Conservation (phyloP, 2,329 filamentous ascomycete genomes). For the Cytospora mali region DNA sequence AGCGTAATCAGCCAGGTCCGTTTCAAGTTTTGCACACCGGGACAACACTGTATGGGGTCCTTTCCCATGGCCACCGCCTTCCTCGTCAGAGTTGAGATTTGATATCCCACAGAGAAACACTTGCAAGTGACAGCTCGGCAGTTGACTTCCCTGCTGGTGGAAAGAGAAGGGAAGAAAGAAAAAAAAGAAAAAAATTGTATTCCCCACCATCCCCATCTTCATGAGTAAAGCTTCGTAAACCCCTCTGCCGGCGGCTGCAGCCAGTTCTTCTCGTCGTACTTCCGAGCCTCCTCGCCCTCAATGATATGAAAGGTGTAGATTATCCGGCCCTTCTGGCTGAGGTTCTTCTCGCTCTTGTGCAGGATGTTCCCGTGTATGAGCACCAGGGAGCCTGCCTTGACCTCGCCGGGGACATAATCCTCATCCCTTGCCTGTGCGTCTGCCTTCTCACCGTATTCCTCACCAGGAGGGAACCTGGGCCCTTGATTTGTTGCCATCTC, state of each 20-base stretch:
- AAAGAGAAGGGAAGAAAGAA: too few relatives aligned
- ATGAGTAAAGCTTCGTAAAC: conserved; percentile 69
- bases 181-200: neutral
- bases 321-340: conserved; percentile 81
- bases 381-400: conserved; percentile 87
- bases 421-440: conserved; percentile 46
- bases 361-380: conserved; percentile 94
- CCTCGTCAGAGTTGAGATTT: neutral
- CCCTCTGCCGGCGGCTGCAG: conserved; percentile 80
- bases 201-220: conserved; percentile 13
- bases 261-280: conserved; percentile 91
- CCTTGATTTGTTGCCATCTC: conserved; percentile 74
- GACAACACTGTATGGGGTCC: too few relatives aligned
- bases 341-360: conserved; percentile 95
- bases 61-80: too few relatives aligned
- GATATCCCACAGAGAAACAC: too few relatives aligned
- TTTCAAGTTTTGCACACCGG: too few relatives aligned
- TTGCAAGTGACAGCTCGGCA: neutral
- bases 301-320: conserved; percentile 99
- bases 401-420: conserved; percentile 78
- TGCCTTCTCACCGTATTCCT: conserved; percentile 50
- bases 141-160: neutral
- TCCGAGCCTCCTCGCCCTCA: conserved; percentile 67
- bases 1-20: too few relatives aligned
- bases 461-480: conserved; percentile 60